phyloP scores from a whole-genome alignment of 257 asterid genomes.

The Nicotiana undulata region DNA sequence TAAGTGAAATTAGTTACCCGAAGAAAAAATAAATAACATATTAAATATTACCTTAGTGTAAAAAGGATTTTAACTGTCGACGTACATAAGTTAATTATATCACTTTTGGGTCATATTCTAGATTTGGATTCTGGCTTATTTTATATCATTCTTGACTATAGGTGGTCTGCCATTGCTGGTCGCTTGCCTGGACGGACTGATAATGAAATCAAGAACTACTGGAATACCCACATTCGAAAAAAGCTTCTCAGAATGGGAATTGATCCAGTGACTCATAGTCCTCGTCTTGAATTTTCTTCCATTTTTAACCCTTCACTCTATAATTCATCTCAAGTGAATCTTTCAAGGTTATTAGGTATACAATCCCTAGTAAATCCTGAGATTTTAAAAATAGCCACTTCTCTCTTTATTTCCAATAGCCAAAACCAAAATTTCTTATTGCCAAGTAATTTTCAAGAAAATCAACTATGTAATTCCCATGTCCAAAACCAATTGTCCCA shows the following conservation, averaged over 20 bases:
- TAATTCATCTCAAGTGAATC: conserved; percentile 22
- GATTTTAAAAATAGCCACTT: conserved; percentile 34
- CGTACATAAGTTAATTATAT: too few species aligned
- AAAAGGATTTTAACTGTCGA: too few species aligned
- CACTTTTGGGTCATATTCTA: not conserved
- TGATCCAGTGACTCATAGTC: conserved; percentile 74
- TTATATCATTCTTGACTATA: not conserved
- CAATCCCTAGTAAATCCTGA: conserved; percentile 51
- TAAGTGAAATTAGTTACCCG: too few species aligned
- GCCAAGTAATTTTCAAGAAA: conserved; percentile 26
- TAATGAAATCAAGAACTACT: conserved; percentile 74
- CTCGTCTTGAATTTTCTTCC: conserved; percentile 57
- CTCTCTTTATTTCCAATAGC: conserved; percentile 31
- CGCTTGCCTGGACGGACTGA: conserved; percentile 74
- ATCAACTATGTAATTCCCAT: conserved; percentile 9
- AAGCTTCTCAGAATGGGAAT: conserved; percentile 76
- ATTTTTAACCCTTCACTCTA: conserved; percentile 29
- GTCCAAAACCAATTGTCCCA: conserved; percentile 23
- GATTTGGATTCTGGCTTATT: not conserved
- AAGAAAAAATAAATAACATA: too few species aligned
- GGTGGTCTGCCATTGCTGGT: conserved; percentile 85
- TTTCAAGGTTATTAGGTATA: conserved; percentile 44
- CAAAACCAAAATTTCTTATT: conserved; percentile 21
- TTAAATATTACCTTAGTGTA: too few species aligned
- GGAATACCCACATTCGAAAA: conserved; percentile 75